phyloP scores from a whole-genome alignment of 768 basidiomycete species.

The Naganishia vaughanmartiniae region DNA sequence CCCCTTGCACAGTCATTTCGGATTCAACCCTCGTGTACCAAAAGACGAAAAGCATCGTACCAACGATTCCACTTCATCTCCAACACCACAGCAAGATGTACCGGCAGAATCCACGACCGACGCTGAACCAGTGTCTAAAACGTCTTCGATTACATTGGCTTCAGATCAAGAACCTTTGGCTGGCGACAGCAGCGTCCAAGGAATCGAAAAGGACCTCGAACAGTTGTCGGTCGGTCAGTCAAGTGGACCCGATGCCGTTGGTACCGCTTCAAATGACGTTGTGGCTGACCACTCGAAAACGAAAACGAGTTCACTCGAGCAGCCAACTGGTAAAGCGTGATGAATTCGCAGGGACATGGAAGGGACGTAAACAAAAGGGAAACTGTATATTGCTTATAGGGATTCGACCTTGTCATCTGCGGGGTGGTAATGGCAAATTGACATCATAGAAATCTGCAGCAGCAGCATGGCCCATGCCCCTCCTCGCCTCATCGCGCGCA shows the following conservation, averaged over 20 bases:
- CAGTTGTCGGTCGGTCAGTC: not conserved
- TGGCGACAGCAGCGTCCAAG: not conserved
- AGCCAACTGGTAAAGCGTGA: not conserved
- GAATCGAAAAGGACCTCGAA: not conserved
- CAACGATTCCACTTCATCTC: no score
- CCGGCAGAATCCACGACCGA: not conserved
- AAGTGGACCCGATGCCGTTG: not conserved
- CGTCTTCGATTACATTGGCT: not conserved
- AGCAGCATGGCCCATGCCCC: no score
- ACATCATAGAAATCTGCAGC: no score
- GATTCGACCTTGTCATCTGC: no score
- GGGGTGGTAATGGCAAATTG: no score
- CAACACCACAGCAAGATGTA: no score
- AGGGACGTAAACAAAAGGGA: not conserved
- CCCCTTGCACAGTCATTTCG: slow-evolving; percentile 6
- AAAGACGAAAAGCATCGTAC: not conserved
- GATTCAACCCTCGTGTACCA: slow-evolving; percentile 10
- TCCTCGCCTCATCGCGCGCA: no score
- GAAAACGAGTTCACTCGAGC: not conserved
- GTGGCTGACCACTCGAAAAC: not conserved
- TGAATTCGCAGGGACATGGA: not conserved
- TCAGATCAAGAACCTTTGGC: not conserved
- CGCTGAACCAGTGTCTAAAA: not conserved
- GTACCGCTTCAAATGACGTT: not conserved
- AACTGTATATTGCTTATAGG: no score